phyloP scores from a whole-genome alignment of 306 rosid genomes.

The Crataegus laevigata region DNA sequence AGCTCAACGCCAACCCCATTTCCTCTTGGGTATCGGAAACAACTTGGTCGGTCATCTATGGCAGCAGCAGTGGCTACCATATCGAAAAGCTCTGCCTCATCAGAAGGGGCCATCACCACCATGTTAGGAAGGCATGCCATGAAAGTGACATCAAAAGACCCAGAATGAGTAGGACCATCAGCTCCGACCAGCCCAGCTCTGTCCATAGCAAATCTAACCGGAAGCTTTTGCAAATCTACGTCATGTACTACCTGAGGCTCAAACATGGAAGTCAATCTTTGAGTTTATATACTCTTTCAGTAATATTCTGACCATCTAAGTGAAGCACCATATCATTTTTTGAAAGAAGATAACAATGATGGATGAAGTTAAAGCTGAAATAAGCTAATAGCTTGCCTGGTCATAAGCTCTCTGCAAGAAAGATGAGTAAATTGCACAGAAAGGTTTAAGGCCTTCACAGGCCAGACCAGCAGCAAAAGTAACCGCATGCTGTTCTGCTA shows the following conservation, averaged over 20 bases:
- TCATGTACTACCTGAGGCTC: slow-evolving; percentile 84
- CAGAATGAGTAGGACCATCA: slow-evolving; percentile 89
- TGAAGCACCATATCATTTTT: neutral
- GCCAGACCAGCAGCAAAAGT: slow-evolving; percentile 97
- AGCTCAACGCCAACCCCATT: slow-evolving; percentile 72
- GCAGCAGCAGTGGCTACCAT: slow-evolving; percentile 97
- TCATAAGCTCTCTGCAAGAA: slow-evolving; percentile 97
- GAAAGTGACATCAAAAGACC: slow-evolving; percentile 85
- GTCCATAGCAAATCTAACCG: slow-evolving; percentile 95
- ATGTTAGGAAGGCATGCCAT: slow-evolving; percentile 99
- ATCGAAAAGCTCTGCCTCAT: slow-evolving; percentile 86
- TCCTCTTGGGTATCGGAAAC: slow-evolving; percentile 95
- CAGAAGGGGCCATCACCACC: slow-evolving; percentile 99
- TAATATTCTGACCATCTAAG: neutral
- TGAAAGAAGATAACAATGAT: neutral
- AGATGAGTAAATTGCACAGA: slow-evolving; percentile 91
- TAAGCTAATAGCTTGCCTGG: slow-evolving; percentile 47
- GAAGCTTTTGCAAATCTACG: slow-evolving; percentile 91
- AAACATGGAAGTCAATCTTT: slow-evolving; percentile 9
- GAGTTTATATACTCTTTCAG: neutral
- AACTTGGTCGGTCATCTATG: slow-evolving; percentile 86
- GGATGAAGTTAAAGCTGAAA: neutral
- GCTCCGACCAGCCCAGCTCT: slow-evolving; percentile 97
- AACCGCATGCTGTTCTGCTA: slow-evolving; percentile 97
- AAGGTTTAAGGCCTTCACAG: slow-evolving; percentile 88